Evolutionary conservation across 2,329 filamentous ascomycete species (phyloP), one percentile per base, ranked within the genome.

Genomic region (Fusarium sp.): DNA sequence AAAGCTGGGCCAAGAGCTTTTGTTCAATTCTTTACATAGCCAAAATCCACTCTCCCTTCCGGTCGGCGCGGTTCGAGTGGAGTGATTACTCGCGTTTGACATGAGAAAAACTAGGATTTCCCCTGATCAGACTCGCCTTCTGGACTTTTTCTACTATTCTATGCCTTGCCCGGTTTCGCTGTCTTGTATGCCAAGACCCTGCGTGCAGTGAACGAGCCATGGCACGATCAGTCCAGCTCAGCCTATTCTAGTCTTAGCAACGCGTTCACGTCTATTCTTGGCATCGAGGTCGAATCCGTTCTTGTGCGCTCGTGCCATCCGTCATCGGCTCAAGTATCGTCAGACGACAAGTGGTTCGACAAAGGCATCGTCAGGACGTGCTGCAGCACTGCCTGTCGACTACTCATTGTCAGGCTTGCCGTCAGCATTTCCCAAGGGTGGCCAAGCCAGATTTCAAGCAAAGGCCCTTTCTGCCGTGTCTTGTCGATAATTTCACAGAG

Each of bases 1-100:
- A 49, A 53, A 27, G 43, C 63, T 65, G 43, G 63, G 63, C 63
- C 43, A 60, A 19, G 48, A 37, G 36, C 32, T 46, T 39, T 49
- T 6, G 37, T 41, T 17, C n/a, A 39, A 38, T 33, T 23, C 27
- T n/a, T 54, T 32, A 50, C 49, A 54, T 48, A 61, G 14, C 19
- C 36, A 15, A 51, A 53, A 62, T 51, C 58, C 57, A 57, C 52
- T 27, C 27, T n/a, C 2, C 9, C 15, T 45, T 57, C 59, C 59
- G 39, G 48, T 53, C 59, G 59, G 59, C 47, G 44, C 47, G 14
- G 19, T 36, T 33, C 25, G 13, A 33, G 60, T 63, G 60, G 60
- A 55, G 56, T 39, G 31, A 39, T 15, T 27, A 21, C 45, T 54
- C 51, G 50, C 37, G 8, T n/a, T 15, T 63, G 56, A 64, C 61